Evolutionary conservation across 1,284 basidiomycete genomes (phyloP), one percentile per base, ranked within the genome.

Genomic region (Ceratobasidium sp.): DNA sequence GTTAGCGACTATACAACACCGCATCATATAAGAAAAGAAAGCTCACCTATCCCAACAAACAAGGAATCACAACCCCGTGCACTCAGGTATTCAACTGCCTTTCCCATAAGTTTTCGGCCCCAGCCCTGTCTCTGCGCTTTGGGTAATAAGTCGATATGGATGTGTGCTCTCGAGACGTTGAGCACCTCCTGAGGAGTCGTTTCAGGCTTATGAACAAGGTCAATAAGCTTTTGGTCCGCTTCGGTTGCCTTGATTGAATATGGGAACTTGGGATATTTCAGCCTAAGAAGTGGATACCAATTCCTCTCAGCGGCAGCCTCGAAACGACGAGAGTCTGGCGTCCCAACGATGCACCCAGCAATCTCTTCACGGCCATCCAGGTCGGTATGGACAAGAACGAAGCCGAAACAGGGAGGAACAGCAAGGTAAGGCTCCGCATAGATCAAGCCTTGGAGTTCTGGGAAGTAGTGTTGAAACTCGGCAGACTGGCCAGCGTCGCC

Each of bases 391-490:
- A 69, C 66, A 78, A 93, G 80, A 38, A 93, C 90, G 79, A 91
- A 93, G 11, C 86, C 91, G 85, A 87, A 92, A 32, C 88, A 87
- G 32, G 83, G 84, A 16, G 86, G 86, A 21, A 90, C 80, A 70
- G 87, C 85, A 67, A 90, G 85, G 79, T 93, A 93, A 4, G 91
- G 91, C 58, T 90, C 85, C 1, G 91, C 88, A 77, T 88, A 93
- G 54, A 90, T 83, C 46, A 92, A 83, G 2, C 91, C 91, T 7
- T 87, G 88, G 38, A 92, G 85, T 76, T 91, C 89, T n/a, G 81
- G 82, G 76, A 85, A 85, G 41, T 86, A 85, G 81, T 92, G 89
- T 23, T 88, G 81, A 44, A 77, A 76, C 78, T 88, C 87, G 38
- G 89, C 90, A 72, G 89, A 88, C 74, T 82, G 81, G 52, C 92